Percentiles rank a stretch among this genome's conserved stretches.
These are phyloP conservation scores for Saccharomycopsis hybrid DNA, from an alignment of 1,139 yeast species.

Conservation along the genomic window DNA sequence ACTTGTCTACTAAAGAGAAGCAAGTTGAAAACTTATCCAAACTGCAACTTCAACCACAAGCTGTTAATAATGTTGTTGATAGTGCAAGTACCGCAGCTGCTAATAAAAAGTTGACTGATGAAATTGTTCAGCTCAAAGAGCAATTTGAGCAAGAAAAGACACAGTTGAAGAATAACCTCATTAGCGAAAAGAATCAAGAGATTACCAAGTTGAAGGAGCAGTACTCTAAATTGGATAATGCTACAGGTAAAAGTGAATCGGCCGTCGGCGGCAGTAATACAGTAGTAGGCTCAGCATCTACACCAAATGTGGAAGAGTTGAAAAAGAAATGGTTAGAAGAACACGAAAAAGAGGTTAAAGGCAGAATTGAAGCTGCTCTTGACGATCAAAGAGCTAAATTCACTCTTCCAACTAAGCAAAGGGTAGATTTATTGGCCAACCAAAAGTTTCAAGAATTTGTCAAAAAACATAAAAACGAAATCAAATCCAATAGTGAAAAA, in stretches of 20 bases:
- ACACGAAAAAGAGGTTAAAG: conserved; percentile 14
- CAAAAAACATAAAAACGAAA: conserved; percentile 14
- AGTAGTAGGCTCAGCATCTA: background rate
- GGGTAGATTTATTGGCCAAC: conserved; percentile 18
- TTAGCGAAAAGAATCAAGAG: conserved; percentile 8
- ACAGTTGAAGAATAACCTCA: conserved; percentile 2
- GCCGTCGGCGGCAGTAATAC: too few species aligned
- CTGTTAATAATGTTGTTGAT: too few species aligned
- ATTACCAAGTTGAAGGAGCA: conserved; percentile 10
- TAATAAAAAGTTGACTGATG: conserved; percentile 3
- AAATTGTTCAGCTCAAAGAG: conserved; percentile 5
- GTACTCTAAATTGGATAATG: background rate
- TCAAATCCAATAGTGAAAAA: conserved; percentile 11
- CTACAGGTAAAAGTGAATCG: background rate
- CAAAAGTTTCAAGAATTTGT: conserved; percentile 15
- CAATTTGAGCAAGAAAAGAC: conserved; percentile 16
- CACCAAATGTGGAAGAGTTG: conserved; percentile 9
- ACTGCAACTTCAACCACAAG: background rate
- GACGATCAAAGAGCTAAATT: conserved; percentile 17
- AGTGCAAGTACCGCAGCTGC: background rate
- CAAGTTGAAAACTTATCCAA: conserved; percentile 2
- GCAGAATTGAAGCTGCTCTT: conserved; percentile 14
- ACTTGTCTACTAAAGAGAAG: background rate
- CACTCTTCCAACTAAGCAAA: conserved; percentile 13
- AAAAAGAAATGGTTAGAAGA: conserved; percentile 17